Evolutionary conservation across 495 filamentous ascomycete genomes (phyloP).

Genomic region (Trichodelitschia bisporula): DNA sequence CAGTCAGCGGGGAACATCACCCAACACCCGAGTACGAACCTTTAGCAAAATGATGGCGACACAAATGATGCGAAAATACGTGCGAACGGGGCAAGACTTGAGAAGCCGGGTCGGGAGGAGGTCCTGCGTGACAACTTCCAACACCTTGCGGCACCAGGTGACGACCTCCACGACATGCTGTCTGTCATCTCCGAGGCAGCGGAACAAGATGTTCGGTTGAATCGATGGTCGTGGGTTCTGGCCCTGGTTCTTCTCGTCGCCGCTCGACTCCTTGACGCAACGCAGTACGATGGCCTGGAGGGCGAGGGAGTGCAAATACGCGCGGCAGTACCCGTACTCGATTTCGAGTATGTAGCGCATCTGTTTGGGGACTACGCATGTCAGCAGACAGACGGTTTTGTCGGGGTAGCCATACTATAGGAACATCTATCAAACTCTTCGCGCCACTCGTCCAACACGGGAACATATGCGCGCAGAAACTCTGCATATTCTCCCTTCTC

Average conservation of each 20-base stretch:
- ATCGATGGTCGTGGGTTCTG: slow-evolving; percentile 10
- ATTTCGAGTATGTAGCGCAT: slow-evolving; percentile 71
- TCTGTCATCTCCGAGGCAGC: slow-evolving; percentile 36
- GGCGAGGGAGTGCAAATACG: slow-evolving; percentile 82
- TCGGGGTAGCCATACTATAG: slow-evolving; percentile 10
- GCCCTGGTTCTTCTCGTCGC: slow-evolving; percentile 14
- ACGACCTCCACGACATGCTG: slow-evolving; percentile 75
- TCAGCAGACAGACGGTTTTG: slow-evolving; percentile 19
- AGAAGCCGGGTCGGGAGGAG: slow-evolving; percentile 64
- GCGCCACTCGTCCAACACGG: slow-evolving; percentile 50
- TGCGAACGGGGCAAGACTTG: slow-evolving; percentile 76
- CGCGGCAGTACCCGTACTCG: slow-evolving; percentile 20
- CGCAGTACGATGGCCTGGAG: slow-evolving; percentile 88
- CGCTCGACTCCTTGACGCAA: slow-evolving; percentile 25
- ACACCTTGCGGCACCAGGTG: slow-evolving; percentile 59
- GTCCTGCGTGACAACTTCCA: slow-evolving; percentile 59
- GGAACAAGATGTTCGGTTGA: slow-evolving; percentile 26
- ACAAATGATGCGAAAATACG: slow-evolving; percentile 83
- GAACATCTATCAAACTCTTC: slow-evolving; percentile 37
- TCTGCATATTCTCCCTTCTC: slow-evolving; percentile 57
- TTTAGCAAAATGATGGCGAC: slow-evolving; percentile 89
- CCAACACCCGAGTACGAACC: slow-evolving; percentile 1
- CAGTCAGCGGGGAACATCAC: slow-evolving; percentile 3
- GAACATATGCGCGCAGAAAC: slow-evolving; percentile 57
- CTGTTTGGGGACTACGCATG: slow-evolving; percentile 35